Percentiles rank a stretch among this genome's conserved stretches.
phyloP scores from a whole-genome alignment of 2,329 filamentous ascomycete species.

The Penicillium brasilianum region DNA sequence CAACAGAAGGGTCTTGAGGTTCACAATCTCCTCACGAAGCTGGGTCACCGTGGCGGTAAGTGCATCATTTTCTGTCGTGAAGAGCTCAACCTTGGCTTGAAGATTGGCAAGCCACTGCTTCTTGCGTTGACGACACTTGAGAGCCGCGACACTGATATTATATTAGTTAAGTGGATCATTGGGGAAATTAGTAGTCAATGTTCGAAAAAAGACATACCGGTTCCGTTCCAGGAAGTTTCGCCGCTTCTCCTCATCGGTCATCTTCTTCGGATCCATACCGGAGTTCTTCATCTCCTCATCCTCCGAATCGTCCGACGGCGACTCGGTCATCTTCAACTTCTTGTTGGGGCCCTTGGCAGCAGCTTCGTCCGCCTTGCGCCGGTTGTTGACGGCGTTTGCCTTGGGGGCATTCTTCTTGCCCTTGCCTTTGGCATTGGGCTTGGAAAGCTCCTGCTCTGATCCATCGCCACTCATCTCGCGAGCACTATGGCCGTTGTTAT shows the following conservation, averaged over 20 bases:
- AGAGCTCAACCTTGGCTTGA: slow-evolving; percentile 92
- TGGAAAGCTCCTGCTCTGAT: slow-evolving; percentile 73
- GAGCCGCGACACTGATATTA: slow-evolving; percentile 76
- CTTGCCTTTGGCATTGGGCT: slow-evolving; percentile 68
- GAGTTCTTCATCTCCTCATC: slow-evolving; percentile 59
- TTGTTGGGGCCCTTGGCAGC: slow-evolving; percentile 72
- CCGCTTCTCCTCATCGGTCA: slow-evolving; percentile 98
- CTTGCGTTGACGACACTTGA: slow-evolving; percentile 97
- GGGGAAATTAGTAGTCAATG: too few species aligned
- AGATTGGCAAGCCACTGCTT: slow-evolving; percentile 98
- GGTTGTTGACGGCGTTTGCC: slow-evolving; percentile 61
- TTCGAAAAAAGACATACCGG: slow-evolving; percentile 65
- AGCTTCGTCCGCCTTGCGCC: slow-evolving; percentile 79
- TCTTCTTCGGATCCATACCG: slow-evolving; percentile 70
- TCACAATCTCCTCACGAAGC: slow-evolving; percentile 89
- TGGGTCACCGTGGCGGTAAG: slow-evolving; percentile 82
- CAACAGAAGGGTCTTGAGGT: slow-evolving; percentile 87
- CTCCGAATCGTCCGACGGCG: slow-evolving; percentile 56
- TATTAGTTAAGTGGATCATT: slow-evolving; percentile 32
- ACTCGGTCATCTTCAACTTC: slow-evolving; percentile 66
- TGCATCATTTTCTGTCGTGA: slow-evolving; percentile 87
- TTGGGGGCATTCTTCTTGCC: slow-evolving; percentile 69
- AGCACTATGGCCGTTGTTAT: slow-evolving; percentile 55
- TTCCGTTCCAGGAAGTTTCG: slow-evolving; percentile 98
- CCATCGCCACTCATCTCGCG: slow-evolving; percentile 72